These are phyloP conservation scores for Mortierella sp. DNA, from an alignment of 371 early-diverging fungal species.

Conservation along the genomic window DNA sequence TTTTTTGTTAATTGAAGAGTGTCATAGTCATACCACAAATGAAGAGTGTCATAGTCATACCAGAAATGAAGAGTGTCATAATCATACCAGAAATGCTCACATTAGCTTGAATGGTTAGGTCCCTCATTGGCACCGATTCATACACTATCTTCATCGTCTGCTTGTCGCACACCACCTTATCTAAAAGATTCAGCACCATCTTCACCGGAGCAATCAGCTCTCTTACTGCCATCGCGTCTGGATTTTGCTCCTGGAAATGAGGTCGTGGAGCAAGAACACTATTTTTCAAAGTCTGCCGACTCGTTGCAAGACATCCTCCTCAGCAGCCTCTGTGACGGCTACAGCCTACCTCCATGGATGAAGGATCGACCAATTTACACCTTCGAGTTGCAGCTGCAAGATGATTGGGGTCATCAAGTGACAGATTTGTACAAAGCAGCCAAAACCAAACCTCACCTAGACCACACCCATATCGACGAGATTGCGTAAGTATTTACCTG, in stretches of 20 bases:
- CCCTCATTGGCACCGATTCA: too few relatives aligned
- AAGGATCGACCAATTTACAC: slow-evolving; percentile 27
- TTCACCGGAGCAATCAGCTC: slow-evolving; percentile 9
- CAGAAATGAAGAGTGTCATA: too few relatives aligned
- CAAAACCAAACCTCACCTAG: slow-evolving; percentile 24
- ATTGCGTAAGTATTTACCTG: too few relatives aligned
- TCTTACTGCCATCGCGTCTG: neutral
- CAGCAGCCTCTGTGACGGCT: slow-evolving; percentile 18
- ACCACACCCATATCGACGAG: slow-evolving; percentile 28
- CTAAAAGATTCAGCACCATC: neutral
- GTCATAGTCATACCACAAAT: too few relatives aligned
- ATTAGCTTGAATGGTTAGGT: too few relatives aligned
- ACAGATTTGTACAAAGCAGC: slow-evolving; percentile 25
- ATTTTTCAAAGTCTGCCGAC: slow-evolving; percentile 17
- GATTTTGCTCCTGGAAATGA: neutral
- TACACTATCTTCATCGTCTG: too few relatives aligned
- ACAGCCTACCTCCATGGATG: slow-evolving; percentile 18
- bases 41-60: too few relatives aligned
- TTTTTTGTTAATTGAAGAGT: too few relatives aligned
- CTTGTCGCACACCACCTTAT: too few relatives aligned
- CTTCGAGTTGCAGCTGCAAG: slow-evolving; percentile 8
- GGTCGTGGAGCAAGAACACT: slow-evolving; percentile 17
- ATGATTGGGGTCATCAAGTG: slow-evolving; percentile 29
- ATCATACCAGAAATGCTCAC: too few relatives aligned
- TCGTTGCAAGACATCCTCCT: slow-evolving; percentile 23